These are phyloP conservation scores for Aspergillus panamensis DNA, from an alignment of 495 filamentous ascomycete genomes.

Conservation along the genomic window DNA sequence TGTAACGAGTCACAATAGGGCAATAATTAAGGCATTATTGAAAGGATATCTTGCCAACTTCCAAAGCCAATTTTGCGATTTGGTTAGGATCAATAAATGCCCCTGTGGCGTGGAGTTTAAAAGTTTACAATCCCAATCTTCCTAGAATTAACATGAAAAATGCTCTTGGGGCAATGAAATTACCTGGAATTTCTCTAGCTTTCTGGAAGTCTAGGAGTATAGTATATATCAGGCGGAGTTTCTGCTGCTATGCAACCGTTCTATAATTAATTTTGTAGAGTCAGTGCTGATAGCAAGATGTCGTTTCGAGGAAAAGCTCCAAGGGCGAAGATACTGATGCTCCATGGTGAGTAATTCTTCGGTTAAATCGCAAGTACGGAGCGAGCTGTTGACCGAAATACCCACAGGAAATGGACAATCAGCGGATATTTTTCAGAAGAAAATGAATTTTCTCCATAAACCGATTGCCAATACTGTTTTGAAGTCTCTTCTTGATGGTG, in stretches of 20 bases:
- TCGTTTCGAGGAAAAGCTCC: not conserved
- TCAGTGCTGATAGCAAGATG: not conserved
- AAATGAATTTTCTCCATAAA: conserved; percentile 1
- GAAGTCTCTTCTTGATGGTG: not conserved
- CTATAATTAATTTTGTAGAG: not conserved
- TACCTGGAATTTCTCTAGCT: not conserved
- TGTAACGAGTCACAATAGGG: not conserved
- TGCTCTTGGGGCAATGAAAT: not conserved
- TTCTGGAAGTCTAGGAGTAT: not conserved
- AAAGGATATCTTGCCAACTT: not conserved
- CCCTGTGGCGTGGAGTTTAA: not conserved
- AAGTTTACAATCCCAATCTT: not conserved
- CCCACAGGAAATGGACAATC: not conserved
- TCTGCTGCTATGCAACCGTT: not conserved
- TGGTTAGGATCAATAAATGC: not conserved
- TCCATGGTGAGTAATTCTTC: conserved; percentile 3
- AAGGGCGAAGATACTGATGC: conserved; percentile 3
- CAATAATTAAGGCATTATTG: not conserved
- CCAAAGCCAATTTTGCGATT: not conserved
- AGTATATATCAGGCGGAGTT: not conserved
- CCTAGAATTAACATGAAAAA: not conserved
- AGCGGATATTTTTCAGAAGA: conserved; percentile 1
- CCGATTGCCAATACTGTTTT: not conserved
- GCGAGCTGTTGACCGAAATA: not conserved
- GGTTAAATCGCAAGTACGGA: not conserved